Conservation (phyloP, 495 filamentous ascomycete species). For the Penicillium cinerascens region DNA sequence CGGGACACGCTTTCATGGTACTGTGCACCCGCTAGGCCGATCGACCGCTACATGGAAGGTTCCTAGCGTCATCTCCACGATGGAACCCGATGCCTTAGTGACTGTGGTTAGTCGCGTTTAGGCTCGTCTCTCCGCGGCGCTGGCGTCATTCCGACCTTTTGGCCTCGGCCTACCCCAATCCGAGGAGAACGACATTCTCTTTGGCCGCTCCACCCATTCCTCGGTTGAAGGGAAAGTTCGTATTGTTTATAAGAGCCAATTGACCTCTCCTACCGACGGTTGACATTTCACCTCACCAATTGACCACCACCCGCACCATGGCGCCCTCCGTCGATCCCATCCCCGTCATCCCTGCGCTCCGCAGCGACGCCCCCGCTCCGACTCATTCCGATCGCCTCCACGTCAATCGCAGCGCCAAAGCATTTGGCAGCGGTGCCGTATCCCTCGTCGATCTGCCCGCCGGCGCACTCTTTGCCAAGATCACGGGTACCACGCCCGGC, state of each 20-base stretch:
- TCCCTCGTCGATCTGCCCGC: conserved; percentile 61
- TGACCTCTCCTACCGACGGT: neutral
- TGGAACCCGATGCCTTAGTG: neutral
- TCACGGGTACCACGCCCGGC: conserved; percentile 50
- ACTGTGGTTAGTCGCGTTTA: conserved; percentile 5
- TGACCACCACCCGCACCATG: conserved; percentile 6
- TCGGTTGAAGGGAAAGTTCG: conserved; percentile 19
- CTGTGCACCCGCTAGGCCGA: neutral
- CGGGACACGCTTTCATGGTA: neutral
- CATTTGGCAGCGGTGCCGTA: conserved; percentile 59
- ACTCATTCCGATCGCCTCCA: conserved; percentile 37
- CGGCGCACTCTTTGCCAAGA: conserved; percentile 56
- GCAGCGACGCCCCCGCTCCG: conserved; percentile 16
- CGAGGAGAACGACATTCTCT: neutral
- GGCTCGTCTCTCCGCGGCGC: neutral
- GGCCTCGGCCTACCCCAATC: conserved; percentile 3
- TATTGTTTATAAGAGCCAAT: neutral
- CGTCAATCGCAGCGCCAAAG: conserved; percentile 36
- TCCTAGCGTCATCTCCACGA: conserved; percentile 1
- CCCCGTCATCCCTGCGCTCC: conserved; percentile 6
- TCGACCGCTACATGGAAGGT: conserved; percentile 12
- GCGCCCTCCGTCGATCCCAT: conserved; percentile 20
- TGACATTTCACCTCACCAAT: neutral
- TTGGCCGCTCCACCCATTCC: neutral
- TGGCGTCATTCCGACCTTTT: neutral